A percentile compares a stretch with the other conserved stretches of the same genome.
Conservation (phyloP, 441 rosid genomes). For the Adansonia grandidieri region DNA sequence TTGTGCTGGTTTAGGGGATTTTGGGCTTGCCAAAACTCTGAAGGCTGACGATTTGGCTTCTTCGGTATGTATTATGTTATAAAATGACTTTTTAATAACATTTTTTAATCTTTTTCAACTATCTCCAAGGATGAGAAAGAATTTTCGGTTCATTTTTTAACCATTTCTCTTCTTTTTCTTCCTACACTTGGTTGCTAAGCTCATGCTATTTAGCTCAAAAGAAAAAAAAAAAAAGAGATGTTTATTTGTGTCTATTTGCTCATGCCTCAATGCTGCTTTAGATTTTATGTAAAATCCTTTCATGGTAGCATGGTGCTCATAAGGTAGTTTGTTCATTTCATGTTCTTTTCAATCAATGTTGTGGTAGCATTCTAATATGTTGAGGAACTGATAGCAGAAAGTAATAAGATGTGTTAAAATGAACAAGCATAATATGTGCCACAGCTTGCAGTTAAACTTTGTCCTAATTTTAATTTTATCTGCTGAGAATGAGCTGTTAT, state of each 20-base stretch:
- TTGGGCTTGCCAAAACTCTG: conserved; percentile 92
- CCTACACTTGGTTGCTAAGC: not conserved
- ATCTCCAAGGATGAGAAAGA: not conserved
- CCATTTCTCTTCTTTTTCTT: not conserved
- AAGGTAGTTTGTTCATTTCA: not conserved
- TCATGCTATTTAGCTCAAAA: not conserved
- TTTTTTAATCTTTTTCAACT: not conserved
- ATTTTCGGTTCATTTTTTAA: not conserved
- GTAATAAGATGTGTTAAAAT: not conserved
- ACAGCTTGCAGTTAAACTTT: not conserved
- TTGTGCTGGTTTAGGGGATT: conserved; percentile 67
- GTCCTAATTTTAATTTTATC: not conserved
- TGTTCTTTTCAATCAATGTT: too few relatives aligned
- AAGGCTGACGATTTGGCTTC: conserved; percentile 96
- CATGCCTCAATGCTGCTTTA: not conserved
- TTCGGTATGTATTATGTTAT: conserved; percentile 57
- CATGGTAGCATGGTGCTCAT: not conserved
- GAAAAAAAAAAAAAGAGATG: not conserved
- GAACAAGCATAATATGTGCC: not conserved
- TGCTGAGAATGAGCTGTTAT: not conserved
- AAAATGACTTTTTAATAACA: not conserved
- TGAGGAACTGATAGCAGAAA: not conserved
- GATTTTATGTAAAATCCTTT: not conserved
- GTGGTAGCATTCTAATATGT: not conserved
- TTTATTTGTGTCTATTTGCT: not conserved